phyloP scores from a whole-genome alignment of 2,329 filamentous ascomycete genomes.

The Xylariaceae sp. region DNA sequence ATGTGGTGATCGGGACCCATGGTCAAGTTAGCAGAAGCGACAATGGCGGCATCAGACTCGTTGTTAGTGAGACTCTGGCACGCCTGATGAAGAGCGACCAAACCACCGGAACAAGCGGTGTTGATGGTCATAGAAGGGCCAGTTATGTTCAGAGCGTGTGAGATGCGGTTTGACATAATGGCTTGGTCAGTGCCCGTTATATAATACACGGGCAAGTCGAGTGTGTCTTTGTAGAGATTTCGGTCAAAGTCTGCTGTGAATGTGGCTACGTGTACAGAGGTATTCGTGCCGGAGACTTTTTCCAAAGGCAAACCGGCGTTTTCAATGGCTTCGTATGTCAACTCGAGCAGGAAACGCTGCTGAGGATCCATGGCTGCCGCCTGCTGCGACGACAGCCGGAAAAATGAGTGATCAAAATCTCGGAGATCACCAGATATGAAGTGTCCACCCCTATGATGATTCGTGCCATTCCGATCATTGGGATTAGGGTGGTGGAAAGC shows the following conservation, averaged over 20 bases:
- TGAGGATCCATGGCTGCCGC: conserved; percentile 16
- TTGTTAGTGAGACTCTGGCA: conserved; percentile 30
- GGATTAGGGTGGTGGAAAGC: conserved; percentile 16
- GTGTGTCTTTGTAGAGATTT: conserved; percentile 20
- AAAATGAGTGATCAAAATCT: conserved; percentile 18
- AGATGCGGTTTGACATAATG: conserved; percentile 29
- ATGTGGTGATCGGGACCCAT: conserved; percentile 25
- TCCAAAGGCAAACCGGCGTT: conserved; percentile 9
- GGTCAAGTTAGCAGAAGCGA: conserved; percentile 26
- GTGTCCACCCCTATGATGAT: conserved; percentile 13
- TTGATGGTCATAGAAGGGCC: conserved; percentile 31
- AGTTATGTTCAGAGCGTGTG: conserved; percentile 29
- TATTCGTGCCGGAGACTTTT: conserved; percentile 2
- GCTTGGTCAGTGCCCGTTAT: conserved; percentile 28
- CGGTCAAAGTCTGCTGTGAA: conserved; percentile 15
- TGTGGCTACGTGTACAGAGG: conserved; percentile 10
- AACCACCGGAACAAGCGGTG: conserved; percentile 33
- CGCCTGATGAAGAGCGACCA: conserved; percentile 32
- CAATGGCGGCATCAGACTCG: conserved; percentile 30
- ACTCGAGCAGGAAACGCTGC: conserved; percentile 14
- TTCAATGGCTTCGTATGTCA: conserved; percentile 16
- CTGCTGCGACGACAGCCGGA: conserved; percentile 9
- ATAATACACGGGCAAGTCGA: conserved; percentile 32
- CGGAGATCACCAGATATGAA: conserved; percentile 16
- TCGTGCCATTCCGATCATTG: conserved; percentile 10